Percentiles rank a stretch among this genome's conserved stretches.
phyloP scores from a whole-genome alignment of 164 flowering plant species.

The Sextonia rubra region DNA sequence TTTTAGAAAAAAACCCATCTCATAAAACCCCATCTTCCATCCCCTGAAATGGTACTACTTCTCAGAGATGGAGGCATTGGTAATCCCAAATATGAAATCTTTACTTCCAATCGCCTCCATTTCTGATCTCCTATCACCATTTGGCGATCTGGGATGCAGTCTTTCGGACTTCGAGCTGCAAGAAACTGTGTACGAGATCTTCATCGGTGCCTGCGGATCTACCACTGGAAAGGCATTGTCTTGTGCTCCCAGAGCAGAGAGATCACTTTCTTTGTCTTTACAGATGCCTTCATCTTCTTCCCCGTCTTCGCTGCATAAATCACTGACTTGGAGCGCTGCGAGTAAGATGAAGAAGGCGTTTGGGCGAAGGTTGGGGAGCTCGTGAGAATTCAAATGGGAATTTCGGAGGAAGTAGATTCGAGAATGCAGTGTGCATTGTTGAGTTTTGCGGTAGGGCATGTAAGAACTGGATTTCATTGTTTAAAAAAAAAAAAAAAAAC shows the following conservation, averaged over 20 bases:
- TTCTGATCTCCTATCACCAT: constrained; percentile 49
- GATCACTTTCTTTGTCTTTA: constrained; percentile 17
- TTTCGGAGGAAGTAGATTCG: constrained; percentile 74
- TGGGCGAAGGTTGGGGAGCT: constrained; percentile 62
- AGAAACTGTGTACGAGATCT: constrained; percentile 76
- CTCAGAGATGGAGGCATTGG: constrained; percentile 62
- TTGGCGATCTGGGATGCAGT: constrained; percentile 46
- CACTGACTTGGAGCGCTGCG: constrained; percentile 64
- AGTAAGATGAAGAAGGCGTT: constrained; percentile 74
- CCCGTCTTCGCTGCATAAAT: constrained; percentile 49
- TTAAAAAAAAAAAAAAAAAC: too few relatives aligned
- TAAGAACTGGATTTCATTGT: constrained; percentile 7
- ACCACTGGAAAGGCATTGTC: constrained; percentile 61
- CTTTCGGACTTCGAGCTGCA: constrained; percentile 68
- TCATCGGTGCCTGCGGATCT: constrained; percentile 66
- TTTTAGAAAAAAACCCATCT: not conserved
- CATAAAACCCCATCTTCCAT: not conserved
- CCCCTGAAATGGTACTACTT: constrained; percentile 51
- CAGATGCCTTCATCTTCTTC: constrained; percentile 10
- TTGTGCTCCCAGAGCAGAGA: constrained; percentile 23
- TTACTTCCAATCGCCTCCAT: constrained; percentile 11
- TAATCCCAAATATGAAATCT: constrained; percentile 46
- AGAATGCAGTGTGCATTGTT: constrained; percentile 62
- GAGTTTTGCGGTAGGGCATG: constrained; percentile 83
- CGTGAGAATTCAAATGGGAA: constrained; percentile 77